phyloP scores from a whole-genome alignment of 2,329 filamentous ascomycete genomes.

The Ophiocordyceps camponoti-leonardi region DNA sequence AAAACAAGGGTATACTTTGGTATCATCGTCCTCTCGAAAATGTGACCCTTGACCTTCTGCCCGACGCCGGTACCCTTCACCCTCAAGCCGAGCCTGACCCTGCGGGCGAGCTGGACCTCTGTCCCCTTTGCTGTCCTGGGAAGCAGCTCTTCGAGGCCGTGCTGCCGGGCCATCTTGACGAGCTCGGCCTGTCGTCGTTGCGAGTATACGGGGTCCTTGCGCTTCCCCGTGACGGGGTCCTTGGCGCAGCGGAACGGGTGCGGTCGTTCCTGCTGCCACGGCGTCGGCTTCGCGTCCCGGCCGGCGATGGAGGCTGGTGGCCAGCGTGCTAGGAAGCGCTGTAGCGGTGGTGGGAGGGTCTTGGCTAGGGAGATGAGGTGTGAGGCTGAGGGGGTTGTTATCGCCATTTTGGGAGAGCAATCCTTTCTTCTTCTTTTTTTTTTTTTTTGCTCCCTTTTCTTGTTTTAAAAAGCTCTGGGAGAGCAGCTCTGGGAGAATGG shows the following conservation, averaged over 20 bases:
- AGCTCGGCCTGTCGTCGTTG: slow-evolving; percentile 79
- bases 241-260: slow-evolving; percentile 75
- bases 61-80: slow-evolving; percentile 90
- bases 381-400: slow-evolving; percentile 5
- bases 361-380: slow-evolving; percentile 43
- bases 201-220: slow-evolving; percentile 71
- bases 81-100: slow-evolving; percentile 62
- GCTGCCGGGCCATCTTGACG: slow-evolving; percentile 63
- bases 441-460: no score
- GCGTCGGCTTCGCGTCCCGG: slow-evolving; percentile 17
- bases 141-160: slow-evolving; percentile 67
- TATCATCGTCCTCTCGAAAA: slow-evolving; percentile 76
- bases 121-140: slow-evolving; percentile 63
- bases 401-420: not conserved
- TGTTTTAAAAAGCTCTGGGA: no score
- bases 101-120: slow-evolving; percentile 49
- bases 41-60: slow-evolving; percentile 87
- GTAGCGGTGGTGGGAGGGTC: slow-evolving; percentile 58
- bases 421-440: not conserved
- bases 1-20: no score
- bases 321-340: slow-evolving; percentile 78
- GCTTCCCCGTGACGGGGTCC: slow-evolving; percentile 62
- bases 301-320: slow-evolving; percentile 50
- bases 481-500: no score
- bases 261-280: slow-evolving; percentile 37